These are phyloP conservation scores for Epichloe baconii DNA, from an alignment of 2,329 filamentous ascomycete species.

Conservation along the genomic window DNA sequence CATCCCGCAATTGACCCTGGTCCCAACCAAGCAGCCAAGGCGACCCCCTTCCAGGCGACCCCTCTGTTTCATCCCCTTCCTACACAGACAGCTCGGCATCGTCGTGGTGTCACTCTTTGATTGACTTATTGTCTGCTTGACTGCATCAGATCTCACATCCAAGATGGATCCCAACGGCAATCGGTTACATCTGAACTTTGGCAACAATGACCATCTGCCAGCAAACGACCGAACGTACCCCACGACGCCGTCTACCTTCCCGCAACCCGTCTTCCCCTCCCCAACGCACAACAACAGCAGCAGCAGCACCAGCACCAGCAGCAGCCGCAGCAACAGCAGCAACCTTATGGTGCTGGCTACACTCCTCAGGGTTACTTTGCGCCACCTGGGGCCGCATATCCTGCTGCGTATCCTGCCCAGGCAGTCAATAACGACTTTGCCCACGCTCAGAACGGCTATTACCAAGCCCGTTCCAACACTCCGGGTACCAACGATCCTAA, in stretches of 20 bases:
- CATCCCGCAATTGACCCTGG: not conserved
- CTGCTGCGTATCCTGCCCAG: slow-evolving; percentile 27
- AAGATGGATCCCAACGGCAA: slow-evolving; percentile 44
- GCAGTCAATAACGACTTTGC: slow-evolving; percentile 35
- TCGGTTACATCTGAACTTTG: slow-evolving; percentile 53
- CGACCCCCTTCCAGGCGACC: not conserved
- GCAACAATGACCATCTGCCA: slow-evolving; percentile 51
- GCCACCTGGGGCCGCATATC: slow-evolving; percentile 46
- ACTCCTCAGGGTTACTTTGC: slow-evolving; percentile 44
- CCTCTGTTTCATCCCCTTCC: not conserved
- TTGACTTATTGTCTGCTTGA: not conserved
- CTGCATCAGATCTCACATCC: not conserved
- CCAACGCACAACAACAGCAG: slow-evolving; percentile 21
- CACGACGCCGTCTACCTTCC: slow-evolving; percentile 84
- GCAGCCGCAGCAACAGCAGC: slow-evolving; percentile 24
- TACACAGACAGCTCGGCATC: no score
- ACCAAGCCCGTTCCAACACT: slow-evolving; percentile 42
- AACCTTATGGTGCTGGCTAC: slow-evolving; percentile 35
- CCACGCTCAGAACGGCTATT: slow-evolving; percentile 29
- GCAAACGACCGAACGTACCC: slow-evolving; percentile 58
- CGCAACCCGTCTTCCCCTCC: slow-evolving; percentile 7
- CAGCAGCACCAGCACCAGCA: slow-evolving; percentile 28
- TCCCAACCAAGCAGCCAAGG: not conserved
- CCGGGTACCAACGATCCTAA: slow-evolving; percentile 67
- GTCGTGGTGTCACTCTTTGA: no score